Base-by-base conservation (phyloP, 1,139 yeast species). In the Nadsonia starkeyi-henricii region DNA sequence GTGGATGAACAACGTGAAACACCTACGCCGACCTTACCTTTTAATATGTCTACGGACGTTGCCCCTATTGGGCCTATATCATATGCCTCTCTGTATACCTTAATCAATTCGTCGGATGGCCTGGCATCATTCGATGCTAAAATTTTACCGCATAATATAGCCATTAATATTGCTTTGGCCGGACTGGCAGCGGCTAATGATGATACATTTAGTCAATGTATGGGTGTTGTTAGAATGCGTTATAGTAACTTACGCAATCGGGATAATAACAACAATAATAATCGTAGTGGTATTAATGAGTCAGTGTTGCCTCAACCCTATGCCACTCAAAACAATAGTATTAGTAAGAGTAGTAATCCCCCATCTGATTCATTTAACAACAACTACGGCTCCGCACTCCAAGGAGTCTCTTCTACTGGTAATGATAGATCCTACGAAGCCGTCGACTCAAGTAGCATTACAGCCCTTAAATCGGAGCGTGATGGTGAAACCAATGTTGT, bases 71-170 rank as follows among this genome's bases (percentile, higher is more conserved):
- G 60, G 1, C 61, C 56, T 41, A 33, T 33, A 13, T 64, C 68
- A 3, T 63, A 60, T 45, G 57, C 66, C 20, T 57, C 63, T 7
- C 52, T 68, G 41, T 89, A 78, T 61, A 76, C 80, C 43, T 70
- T 89, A 51, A 79, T 82, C 52, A 81, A 78, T 47, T 69, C 79
- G 2, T 63, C 66, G 36, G 79, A 81, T 61, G 78, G 81, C 45
- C 63, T 80, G 45, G 75, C 78, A 26, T 70, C 73, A 46, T 82
- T 85, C 58, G 91, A 88, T 62, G 76, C 86, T 47, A 73, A 85
- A 7, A 68, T 76, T 8, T 68, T 89, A 17, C 84, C 93, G 1
- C 74, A 73, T 39, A 77, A 79, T 50, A 71, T 82, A 3, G 75
- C 86, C 49, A 73, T 74, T 36, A 74, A 77, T 45, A 81, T 81